Percentiles rank a stretch among this genome's conserved stretches.
Conservation (phyloP, 1,284 basidiomycete species). For the Fomitopsis pinicola region DNA sequence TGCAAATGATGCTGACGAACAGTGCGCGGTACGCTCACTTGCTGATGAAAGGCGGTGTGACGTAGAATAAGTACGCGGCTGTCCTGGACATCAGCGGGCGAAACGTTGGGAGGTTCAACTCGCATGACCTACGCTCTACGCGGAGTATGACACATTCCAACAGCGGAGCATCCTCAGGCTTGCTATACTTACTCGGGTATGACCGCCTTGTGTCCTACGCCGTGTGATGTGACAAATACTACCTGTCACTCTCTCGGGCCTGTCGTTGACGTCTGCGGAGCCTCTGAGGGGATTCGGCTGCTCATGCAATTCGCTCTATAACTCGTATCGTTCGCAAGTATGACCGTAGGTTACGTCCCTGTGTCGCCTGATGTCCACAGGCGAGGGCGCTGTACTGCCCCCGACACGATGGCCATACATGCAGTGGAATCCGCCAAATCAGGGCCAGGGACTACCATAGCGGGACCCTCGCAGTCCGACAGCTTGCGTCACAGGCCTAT, state of each 20-base stretch:
- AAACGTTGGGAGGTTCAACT: background rate
- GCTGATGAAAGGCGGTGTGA: background rate
- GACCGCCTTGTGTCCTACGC: background rate
- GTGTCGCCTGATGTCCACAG: too few species aligned
- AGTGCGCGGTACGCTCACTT: background rate
- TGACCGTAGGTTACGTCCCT: background rate
- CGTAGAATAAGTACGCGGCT: background rate
- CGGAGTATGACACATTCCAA: background rate
- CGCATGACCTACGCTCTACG: background rate
- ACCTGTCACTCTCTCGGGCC: background rate
- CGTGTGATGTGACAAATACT: background rate
- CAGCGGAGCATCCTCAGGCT: background rate
- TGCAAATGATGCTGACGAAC: background rate
- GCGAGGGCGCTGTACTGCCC: background rate
- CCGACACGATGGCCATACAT: background rate
- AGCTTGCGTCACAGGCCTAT: background rate
- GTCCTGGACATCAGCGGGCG: background rate
- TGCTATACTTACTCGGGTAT: background rate
- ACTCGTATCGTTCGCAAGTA: background rate
- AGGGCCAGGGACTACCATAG: background rate
- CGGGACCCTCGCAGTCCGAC: background rate
- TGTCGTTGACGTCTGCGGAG: background rate
- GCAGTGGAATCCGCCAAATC: background rate
- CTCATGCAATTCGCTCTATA: background rate
- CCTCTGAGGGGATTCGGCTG: background rate